Evolutionary conservation across 306 rosid species (phyloP).

Genomic region (Quercus gilva): DNA sequence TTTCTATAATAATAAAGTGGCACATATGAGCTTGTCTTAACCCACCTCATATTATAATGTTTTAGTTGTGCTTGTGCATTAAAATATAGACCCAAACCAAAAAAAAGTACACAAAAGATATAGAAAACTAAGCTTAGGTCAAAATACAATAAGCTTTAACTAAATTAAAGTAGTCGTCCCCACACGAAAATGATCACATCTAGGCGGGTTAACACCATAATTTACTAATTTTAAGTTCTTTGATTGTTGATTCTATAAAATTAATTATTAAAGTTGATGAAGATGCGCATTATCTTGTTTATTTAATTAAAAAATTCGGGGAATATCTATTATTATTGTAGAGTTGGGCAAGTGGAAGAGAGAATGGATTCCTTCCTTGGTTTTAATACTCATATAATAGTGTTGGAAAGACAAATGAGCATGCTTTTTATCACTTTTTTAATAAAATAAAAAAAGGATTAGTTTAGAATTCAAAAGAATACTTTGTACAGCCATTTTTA

Average conservation of each 20-base stretch:
- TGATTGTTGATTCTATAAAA: too few relatives aligned
- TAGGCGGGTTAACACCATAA: conserved; percentile 38
- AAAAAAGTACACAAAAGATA: neutral
- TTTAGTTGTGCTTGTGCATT: conserved; percentile 31
- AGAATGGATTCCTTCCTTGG: conserved; percentile 33
- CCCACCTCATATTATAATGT: conserved; percentile 34
- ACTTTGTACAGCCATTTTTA: conserved; percentile 6
- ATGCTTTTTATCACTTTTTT: conserved; percentile 19
- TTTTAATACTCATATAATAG: conserved; percentile 25
- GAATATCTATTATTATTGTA: conserved; percentile 21
- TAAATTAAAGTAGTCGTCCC: conserved; percentile 20
- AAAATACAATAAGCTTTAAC: conserved; percentile 33
- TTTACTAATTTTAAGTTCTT: neutral
- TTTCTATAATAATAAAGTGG: conserved; percentile 35
- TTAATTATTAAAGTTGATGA: conserved; percentile 31
- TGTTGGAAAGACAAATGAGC: conserved; percentile 32
- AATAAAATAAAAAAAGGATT: neutral
- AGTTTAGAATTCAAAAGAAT: conserved; percentile 13
- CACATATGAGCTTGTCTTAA: conserved; percentile 38
- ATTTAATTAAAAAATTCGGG: conserved; percentile 25
- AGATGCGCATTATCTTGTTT: conserved; percentile 28
- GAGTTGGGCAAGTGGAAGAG: conserved; percentile 39
- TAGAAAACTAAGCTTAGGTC: conserved; percentile 40
- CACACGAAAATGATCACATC: conserved; percentile 38
- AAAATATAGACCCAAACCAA: conserved; percentile 10